Evolutionary conservation across 2,329 filamentous ascomycete genomes (phyloP), one percentile per base, ranked within the genome.

Genomic region (Metarhizium brunneum): DNA sequence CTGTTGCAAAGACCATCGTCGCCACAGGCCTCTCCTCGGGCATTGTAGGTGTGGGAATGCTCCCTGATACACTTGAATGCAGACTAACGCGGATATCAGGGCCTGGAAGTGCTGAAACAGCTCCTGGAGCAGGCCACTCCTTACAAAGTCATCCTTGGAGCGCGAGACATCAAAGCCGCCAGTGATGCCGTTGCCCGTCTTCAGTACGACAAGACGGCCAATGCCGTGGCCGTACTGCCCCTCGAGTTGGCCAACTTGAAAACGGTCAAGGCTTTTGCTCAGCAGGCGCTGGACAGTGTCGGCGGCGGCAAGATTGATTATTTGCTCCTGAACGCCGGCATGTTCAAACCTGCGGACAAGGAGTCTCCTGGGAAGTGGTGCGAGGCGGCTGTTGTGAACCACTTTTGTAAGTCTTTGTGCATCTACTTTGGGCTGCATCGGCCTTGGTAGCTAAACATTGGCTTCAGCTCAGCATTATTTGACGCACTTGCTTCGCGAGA

Each of bases 21-120:
- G 77, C 77, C 5, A 80, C 77, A 0, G 77, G 77, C 30, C 70
- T 70, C 50, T 74, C 76, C 8, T 79, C 76, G 3, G 77, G 77
- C 50, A 61, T 80, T 50, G 77, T 79, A 68, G 57, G 71, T 58
- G 6, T 35, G 7, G 32, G 32, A 35, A 35, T 11, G 32, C 32
- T 8, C 32, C 10, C 32, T 11, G 32, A 35, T 35, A 11, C 32
- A 35, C 32, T 2, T 35, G 32, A 7, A 35, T 11, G 7, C 32
- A 35, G 7, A 35, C 7, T 20, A 45, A 18, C 8, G 6, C 42
- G 42, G 14, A 40, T 8, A 38, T 5, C 52, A 81, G 78, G 78
- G 78, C 13, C 76, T 81, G 54, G 77, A 81, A 61, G 70, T 72
- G n/a, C 67, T 80, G 54, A 78, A 77, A 60, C 76, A 80, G 60